These are phyloP conservation scores for Spathaspora boniae DNA, from an alignment of 805 yeast genomes.

Conservation along the genomic window DNA sequence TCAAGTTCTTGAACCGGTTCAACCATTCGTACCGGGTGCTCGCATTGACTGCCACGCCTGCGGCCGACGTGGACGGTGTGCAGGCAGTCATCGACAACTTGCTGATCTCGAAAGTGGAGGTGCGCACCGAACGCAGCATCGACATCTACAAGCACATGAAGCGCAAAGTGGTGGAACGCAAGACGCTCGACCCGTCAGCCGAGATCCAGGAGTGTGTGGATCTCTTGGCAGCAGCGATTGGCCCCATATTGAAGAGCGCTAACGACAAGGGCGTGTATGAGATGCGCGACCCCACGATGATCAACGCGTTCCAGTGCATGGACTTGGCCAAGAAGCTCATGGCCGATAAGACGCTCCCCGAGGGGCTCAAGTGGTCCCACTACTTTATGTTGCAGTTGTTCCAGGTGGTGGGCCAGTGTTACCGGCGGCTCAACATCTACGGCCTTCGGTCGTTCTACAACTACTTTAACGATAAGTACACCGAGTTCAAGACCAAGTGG, in stretches of 20 bases:
- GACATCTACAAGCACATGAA: conserved; percentile 83
- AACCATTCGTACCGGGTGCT: conserved; percentile 62
- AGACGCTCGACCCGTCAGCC: conserved; percentile 49
- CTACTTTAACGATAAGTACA: conserved; percentile 58
- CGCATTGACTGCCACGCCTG: conserved; percentile 96
- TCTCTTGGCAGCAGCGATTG: conserved; percentile 58
- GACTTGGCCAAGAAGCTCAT: conserved; percentile 61
- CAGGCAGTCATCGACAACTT: conserved; percentile 79
- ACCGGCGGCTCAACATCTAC: conserved; percentile 68
- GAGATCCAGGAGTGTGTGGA: conserved; percentile 57
- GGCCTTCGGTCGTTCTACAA: conserved; percentile 76
- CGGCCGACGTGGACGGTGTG: conserved; percentile 80
- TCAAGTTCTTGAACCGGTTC: conserved; percentile 54
- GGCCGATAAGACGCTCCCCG: conserved; percentile 52
- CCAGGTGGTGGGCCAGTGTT: conserved; percentile 68
- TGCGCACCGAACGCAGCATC: conserved; percentile 78
- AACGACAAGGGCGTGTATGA: conserved; percentile 61
- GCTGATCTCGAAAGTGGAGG: conserved; percentile 71
- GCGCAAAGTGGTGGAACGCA: conserved; percentile 54
- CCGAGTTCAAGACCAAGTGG: conserved; percentile 57
- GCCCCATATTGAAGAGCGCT: conserved; percentile 63
- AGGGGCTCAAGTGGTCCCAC: conserved; percentile 73
- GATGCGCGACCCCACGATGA: conserved; percentile 59
- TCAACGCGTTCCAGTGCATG: conserved; percentile 69
- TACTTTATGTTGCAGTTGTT: conserved; percentile 60